Evolutionary conservation across 257 asterid genomes (phyloP).

Genomic region (Henckelia pumila): DNA sequence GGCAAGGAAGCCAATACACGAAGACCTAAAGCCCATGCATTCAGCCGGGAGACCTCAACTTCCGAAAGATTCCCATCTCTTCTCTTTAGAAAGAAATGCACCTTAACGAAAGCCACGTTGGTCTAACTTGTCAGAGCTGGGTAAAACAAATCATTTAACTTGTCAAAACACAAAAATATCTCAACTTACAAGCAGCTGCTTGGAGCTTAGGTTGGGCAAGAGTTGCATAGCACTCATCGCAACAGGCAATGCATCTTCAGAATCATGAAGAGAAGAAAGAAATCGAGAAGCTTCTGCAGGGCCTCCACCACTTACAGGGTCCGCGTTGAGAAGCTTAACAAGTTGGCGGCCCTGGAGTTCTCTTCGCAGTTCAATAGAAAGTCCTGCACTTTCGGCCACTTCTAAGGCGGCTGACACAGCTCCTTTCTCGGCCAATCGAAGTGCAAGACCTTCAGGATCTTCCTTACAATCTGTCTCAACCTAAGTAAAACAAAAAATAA

Average conservation of each 20-base stretch:
- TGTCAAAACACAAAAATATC: constrained; percentile 27
- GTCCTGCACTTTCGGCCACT: constrained; percentile 94
- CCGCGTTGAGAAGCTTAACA: constrained; percentile 94
- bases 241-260: constrained; percentile 95
- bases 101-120: constrained; percentile 49
- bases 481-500: constrained; percentile 38
- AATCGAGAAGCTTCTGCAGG: constrained; percentile 99
- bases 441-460: constrained; percentile 98
- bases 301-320: constrained; percentile 96
- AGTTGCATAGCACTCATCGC: constrained; percentile 99
- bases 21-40: constrained; percentile 97
- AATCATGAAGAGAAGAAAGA: constrained; percentile 82
- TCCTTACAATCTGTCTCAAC: constrained; percentile 89
- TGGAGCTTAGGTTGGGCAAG: constrained; percentile 89
- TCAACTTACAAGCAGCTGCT: constrained; percentile 92
- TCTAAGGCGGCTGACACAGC: constrained; percentile 92
- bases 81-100: constrained; percentile 95
- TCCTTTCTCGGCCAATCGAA: constrained; percentile 95
- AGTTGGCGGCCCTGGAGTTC: constrained; percentile 99
- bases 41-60: constrained; percentile 82
- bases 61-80: constrained; percentile 86
- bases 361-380: constrained; percentile 88
- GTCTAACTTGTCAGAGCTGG: constrained; percentile 27
- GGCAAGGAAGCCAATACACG: constrained; percentile 94
- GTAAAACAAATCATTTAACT: constrained; percentile 25